These are phyloP conservation scores for Talaromyces marneffei DNA, from an alignment of 2,329 filamentous ascomycete genomes.

Conservation along the genomic window DNA sequence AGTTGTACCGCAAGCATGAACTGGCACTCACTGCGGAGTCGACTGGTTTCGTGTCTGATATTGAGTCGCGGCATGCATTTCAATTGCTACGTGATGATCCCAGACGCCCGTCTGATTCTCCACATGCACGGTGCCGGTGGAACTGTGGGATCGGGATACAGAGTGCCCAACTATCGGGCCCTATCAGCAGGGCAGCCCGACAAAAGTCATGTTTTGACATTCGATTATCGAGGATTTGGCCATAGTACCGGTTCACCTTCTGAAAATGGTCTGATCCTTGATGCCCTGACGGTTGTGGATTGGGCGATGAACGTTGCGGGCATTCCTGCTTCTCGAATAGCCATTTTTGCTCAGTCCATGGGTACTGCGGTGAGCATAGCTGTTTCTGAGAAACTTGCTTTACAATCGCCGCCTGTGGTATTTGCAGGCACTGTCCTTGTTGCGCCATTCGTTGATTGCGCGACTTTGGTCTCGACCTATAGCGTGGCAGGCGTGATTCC, in stretches of 20 bases:
- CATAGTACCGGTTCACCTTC: conserved; percentile 49
- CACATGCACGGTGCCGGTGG: conserved; percentile 54
- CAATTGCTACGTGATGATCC: conserved; percentile 47
- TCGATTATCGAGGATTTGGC: conserved; percentile 61
- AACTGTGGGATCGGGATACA: conserved; percentile 51
- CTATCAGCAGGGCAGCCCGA: conserved; percentile 47
- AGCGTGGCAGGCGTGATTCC: conserved; percentile 52
- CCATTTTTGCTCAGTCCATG: conserved; percentile 56
- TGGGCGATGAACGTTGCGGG: conserved; percentile 50
- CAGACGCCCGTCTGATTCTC: conserved; percentile 46
- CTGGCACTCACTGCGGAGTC: conserved; percentile 50
- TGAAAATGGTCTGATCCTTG: conserved; percentile 49
- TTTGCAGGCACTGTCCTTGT: conserved; percentile 54
- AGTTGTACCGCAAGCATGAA: conserved; percentile 68
- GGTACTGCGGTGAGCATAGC: conserved; percentile 51
- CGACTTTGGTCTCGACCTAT: conserved; percentile 52
- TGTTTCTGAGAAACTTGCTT: conserved; percentile 41
- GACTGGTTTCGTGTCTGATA: conserved; percentile 44
- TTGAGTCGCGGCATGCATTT: conserved; percentile 45
- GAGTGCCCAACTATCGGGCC: conserved; percentile 47
- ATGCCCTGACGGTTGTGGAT: conserved; percentile 49
- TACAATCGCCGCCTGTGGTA: conserved; percentile 38
- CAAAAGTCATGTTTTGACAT: conserved; percentile 47
- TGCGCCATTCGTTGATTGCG: conserved; percentile 53
- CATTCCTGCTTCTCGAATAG: conserved; percentile 51